phyloP scores from a whole-genome alignment of 2,329 filamentous ascomycete genomes.

The Microthyrium microscopicum region DNA sequence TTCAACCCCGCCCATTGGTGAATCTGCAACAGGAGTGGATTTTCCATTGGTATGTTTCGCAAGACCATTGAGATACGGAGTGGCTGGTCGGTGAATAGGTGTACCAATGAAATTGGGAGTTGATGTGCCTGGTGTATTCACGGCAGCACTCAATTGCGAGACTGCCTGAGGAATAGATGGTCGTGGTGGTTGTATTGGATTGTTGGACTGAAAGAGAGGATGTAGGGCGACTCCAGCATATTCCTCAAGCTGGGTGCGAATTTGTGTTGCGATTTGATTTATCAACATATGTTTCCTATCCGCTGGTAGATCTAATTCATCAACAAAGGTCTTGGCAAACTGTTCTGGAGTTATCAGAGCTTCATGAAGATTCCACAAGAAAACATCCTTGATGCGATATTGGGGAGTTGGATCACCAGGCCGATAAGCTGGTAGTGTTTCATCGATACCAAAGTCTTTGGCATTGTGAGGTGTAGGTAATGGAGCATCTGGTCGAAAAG shows the following conservation, averaged over 20 bases:
- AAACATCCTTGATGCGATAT: conserved; percentile 85
- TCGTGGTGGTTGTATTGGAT: conserved; percentile 15
- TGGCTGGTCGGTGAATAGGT: neutral
- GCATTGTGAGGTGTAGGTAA: conserved; percentile 46
- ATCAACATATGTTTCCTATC: conserved; percentile 45
- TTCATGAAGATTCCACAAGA: conserved; percentile 95
- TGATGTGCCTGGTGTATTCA: neutral
- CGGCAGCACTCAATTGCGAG: neutral
- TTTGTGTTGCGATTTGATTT: conserved; percentile 77
- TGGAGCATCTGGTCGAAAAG: conserved; percentile 51
- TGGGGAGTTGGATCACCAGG: conserved; percentile 63
- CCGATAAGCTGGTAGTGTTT: conserved; percentile 61
- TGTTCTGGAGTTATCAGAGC: conserved; percentile 86
- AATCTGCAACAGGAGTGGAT: conserved; percentile 1
- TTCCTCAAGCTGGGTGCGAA: conserved; percentile 86
- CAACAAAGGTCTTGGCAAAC: conserved; percentile 79
- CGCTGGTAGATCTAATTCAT: conserved; percentile 82
- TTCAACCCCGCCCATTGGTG: neutral
- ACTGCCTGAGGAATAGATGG: neutral
- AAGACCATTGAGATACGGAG: too few species aligned
- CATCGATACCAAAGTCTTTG: conserved; percentile 44
- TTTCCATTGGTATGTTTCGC: neutral
- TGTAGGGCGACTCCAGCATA: conserved; percentile 90
- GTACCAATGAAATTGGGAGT: neutral
- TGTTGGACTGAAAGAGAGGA: conserved; percentile 62